phyloP scores from a whole-genome alignment of 2,329 filamentous ascomycete species.

The Sporothrix brasiliensis region DNA sequence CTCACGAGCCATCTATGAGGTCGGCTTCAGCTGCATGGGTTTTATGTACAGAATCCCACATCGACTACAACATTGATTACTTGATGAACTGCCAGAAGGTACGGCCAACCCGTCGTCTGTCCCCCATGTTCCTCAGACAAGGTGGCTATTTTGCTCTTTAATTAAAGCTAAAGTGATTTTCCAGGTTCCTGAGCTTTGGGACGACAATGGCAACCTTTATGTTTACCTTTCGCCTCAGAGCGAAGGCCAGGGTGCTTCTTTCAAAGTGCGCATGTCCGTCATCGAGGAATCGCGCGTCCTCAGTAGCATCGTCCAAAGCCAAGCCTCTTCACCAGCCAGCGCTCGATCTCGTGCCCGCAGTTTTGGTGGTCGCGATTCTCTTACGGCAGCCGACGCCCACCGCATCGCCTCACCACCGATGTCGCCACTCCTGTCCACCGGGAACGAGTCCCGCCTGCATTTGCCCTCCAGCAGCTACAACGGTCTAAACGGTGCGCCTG shows the following conservation, averaged over 20 bases:
- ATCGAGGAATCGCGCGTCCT: conserved; percentile 60
- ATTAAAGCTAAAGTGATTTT: too few relatives aligned
- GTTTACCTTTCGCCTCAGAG: conserved; percentile 60
- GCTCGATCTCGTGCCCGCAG: conserved; percentile 48
- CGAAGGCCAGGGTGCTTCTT: conserved; percentile 58
- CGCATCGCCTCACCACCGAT: conserved; percentile 45
- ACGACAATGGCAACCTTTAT: conserved; percentile 59
- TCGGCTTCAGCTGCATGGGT: conserved; percentile 51
- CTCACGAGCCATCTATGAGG: conserved; percentile 42
- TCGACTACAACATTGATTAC: conserved; percentile 60
- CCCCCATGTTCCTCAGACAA: too few relatives aligned
- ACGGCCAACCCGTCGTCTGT: conserved; percentile 29
- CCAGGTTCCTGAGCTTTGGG: conserved; percentile 68
- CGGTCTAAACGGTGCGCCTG: conserved; percentile 40
- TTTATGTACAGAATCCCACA: conserved; percentile 53
- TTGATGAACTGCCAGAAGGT: conserved; percentile 61
- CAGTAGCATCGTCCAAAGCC: conserved; percentile 55
- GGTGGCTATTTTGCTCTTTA: not conserved
- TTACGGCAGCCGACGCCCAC: conserved; percentile 55
- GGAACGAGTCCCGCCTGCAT: conserved; percentile 55
- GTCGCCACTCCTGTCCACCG: conserved; percentile 46
- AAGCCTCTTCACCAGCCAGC: conserved; percentile 44
- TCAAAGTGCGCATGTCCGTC: conserved; percentile 60
- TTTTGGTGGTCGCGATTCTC: conserved; percentile 52
- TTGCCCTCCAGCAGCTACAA: conserved; percentile 52